These are phyloP conservation scores for Ophiostoma australiae DNA, from an alignment of 2,329 filamentous ascomycete species.

Conservation along the genomic window DNA sequence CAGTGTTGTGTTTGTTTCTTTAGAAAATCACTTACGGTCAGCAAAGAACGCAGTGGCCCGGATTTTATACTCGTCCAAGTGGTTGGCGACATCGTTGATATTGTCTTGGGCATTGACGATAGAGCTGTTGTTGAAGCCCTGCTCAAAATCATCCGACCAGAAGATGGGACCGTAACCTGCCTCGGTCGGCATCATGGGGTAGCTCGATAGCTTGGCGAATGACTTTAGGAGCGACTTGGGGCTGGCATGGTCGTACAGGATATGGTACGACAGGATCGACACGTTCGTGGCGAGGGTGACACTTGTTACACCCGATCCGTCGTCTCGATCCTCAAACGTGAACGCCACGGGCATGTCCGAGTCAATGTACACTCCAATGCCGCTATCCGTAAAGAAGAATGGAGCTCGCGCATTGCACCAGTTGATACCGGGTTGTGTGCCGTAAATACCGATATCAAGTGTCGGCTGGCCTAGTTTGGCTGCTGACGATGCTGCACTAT, in stretches of 20 bases:
- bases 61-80: conserved; percentile 33
- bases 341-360: conserved; percentile 32
- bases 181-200: conserved; percentile 34
- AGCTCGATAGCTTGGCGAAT: conserved; percentile 32
- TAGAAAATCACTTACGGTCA: conserved; percentile 29
- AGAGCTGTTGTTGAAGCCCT: conserved; percentile 33
- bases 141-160: conserved; percentile 35
- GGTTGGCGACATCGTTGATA: conserved; percentile 35
- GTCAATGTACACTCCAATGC: conserved; percentile 36
- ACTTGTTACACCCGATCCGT: not conserved
- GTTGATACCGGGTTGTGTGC: conserved; percentile 33
- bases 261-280: conserved; percentile 33
- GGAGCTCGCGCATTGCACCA: conserved; percentile 36
- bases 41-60: conserved; percentile 35
- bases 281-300: conserved; percentile 33
- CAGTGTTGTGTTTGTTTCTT: not conserved
- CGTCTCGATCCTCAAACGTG: not conserved
- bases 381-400: conserved; percentile 34
- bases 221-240: conserved; percentile 18
- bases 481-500: not conserved
- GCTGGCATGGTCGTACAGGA: conserved; percentile 28
- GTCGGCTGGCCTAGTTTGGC: not conserved
- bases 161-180: conserved; percentile 35
- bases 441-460: conserved; percentile 27
- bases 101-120: conserved; percentile 35